Base-by-base conservation (phyloP, 805 yeast species). In the Peterozyma xylosa region DNA sequence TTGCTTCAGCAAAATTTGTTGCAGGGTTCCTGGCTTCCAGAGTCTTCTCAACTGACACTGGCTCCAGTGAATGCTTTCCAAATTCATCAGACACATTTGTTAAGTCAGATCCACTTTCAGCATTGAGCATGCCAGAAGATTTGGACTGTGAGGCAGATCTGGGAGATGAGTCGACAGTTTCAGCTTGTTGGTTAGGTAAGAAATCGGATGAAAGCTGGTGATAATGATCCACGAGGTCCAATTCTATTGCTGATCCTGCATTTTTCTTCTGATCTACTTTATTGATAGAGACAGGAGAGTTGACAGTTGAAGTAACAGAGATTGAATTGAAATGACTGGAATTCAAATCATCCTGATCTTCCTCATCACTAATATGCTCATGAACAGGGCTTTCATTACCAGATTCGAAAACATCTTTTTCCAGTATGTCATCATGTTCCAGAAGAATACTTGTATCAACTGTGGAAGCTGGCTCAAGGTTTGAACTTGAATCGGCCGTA, bases 111-210 rank as follows among this genome's bases (percentile, higher is more conserved):
- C 41, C 48, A 30, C 16, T 35, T 11, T 58, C 64, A 45, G 60
- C 64, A 2, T 55, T 63, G 13, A 52, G 50, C 5, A 56, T 50
- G 10, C 49, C 48, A 2, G 54, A 45, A 1, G 59, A 56, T 39
- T 60, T 57, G 30, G 60, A 56, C 11, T 60, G 42, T 21, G 35
- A 39, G 2, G 32, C 43, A 14, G 43, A 41, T 33, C 27, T 30
- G 4, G 43, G 35, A 9, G 43, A 41, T 3, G 39, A 21, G 39
- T 37, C 32, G 9, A 6, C 13, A 37, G 33, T 11, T 36, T 33
- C 5, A 17, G 17, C 17, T 38, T 38, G 11, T 29, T 30, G 15
- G n/a, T 15, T 9, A 5, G 18, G n/a, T n/a, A 11, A 17, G n/a
- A 17, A 35, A 35, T 15, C 18, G 7, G 27, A 35, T 15, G 16